phyloP scores from a whole-genome alignment of 176 grass and related monocot species.

The sorghum (Sorghum bicolor) region Sorghum_bicolor_NCBIv3 NC_012870.2:29439501-29440000 shows the following conservation, averaged over 20 bases:
- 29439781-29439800: conserved; percentile 13
- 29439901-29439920: conserved; percentile 73
- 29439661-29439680: not conserved
- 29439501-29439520: not conserved
- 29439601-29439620: not conserved
- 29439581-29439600: not conserved
- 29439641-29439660: not conserved
- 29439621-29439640: not conserved
- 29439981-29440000: not conserved
- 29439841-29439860: conserved; percentile 94
- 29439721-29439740: not conserved
- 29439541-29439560: not conserved
- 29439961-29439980: not conserved
- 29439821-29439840: conserved; percentile 86
- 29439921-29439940: not conserved
- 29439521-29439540: not conserved
- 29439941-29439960: conserved; percentile 13
- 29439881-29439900: conserved; percentile 64
- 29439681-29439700: not conserved
- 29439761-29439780: not conserved
- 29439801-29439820: conserved; percentile 78
- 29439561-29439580: not conserved
- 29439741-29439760: conserved; percentile 4
- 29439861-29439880: conserved; percentile 83
- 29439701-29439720: not conserved